phyloP scores from a whole-genome alignment of 805 yeast genomes.

The Monosporozyma unispora region DNA sequence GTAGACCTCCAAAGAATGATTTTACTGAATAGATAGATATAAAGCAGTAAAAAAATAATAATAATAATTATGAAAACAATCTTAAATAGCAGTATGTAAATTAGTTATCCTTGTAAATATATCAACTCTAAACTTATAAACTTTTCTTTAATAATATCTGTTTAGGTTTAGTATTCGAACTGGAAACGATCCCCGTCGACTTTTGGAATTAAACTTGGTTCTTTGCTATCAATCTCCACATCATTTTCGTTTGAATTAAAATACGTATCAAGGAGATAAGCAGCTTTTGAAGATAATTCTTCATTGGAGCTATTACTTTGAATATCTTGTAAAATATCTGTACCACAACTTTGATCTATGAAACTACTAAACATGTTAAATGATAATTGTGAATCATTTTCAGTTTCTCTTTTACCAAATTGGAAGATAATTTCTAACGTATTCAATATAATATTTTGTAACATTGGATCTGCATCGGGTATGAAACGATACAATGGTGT shows the following conservation, averaged over 20 bases:
- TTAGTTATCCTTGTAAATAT: neutral
- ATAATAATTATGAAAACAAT: neutral
- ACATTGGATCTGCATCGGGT: constrained; percentile 74
- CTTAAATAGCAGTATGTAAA: neutral
- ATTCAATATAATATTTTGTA: constrained; percentile 86
- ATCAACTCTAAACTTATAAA: neutral
- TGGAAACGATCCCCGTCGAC: neutral
- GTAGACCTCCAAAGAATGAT: constrained; percentile 79
- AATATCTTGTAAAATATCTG: neutral
- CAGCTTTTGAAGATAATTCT: neutral
- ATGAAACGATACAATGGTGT: constrained; percentile 90
- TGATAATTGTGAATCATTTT: constrained; percentile 33
- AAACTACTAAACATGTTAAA: neutral
- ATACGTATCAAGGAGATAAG: neutral
- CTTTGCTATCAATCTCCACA: neutral
- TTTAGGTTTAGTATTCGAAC: neutral
- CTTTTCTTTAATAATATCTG: neutral
- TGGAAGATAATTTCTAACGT: constrained; percentile 84
- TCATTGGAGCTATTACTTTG: neutral
- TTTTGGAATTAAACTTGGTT: neutral
- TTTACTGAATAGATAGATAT: constrained; percentile 46
- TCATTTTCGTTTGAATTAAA: neutral
- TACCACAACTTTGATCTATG: neutral
- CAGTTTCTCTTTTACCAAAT: constrained; percentile 86
- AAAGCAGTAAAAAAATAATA: neutral